Evolutionary conservation across 2,329 filamentous ascomycete genomes (phyloP).

Genomic region (Ascocoryne sarcoides): DNA sequence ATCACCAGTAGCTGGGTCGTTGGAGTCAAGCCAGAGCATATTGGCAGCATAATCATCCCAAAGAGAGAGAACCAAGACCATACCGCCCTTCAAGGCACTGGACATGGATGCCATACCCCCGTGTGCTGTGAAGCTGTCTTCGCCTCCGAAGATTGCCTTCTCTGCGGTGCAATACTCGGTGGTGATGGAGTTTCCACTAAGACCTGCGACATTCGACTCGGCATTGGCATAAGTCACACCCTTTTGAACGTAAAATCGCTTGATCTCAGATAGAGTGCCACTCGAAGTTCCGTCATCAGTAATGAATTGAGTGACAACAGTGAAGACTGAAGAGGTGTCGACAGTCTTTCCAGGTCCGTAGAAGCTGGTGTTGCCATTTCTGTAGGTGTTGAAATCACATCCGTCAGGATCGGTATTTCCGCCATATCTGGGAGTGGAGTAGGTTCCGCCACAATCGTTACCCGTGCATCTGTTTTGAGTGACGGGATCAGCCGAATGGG

Average conservation of each 20-base stretch:
- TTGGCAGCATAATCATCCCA: slow-evolving; percentile 49
- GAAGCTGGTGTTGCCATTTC: slow-evolving; percentile 47
- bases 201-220: slow-evolving; percentile 35
- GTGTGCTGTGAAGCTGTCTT: slow-evolving; percentile 41
- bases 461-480: slow-evolving; percentile 35
- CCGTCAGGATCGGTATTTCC: slow-evolving; percentile 52
- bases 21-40: slow-evolving; percentile 70
- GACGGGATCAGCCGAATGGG: slow-evolving; percentile 43
- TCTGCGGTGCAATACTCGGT: slow-evolving; percentile 46
- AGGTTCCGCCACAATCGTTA: slow-evolving; percentile 31
- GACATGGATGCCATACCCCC: slow-evolving; percentile 50
- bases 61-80: slow-evolving; percentile 56
- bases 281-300: slow-evolving; percentile 38
- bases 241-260: slow-evolving; percentile 48
- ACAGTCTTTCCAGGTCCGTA: slow-evolving; percentile 47
- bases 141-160: slow-evolving; percentile 47
- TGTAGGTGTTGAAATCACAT: slow-evolving; percentile 54
- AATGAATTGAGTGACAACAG: slow-evolving; percentile 52
- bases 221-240: slow-evolving; percentile 45
- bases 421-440: slow-evolving; percentile 39
- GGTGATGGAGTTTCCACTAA: slow-evolving; percentile 44
- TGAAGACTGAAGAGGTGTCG: slow-evolving; percentile 43
- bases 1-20: slow-evolving; percentile 44
- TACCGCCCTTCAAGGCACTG: slow-evolving; percentile 44
- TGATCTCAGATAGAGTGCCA: slow-evolving; percentile 44